Evolutionary conservation across 805 yeast genomes (phyloP), one percentile per base, ranked within the genome.

Genomic region (Saturnispora saitoi): DNA sequence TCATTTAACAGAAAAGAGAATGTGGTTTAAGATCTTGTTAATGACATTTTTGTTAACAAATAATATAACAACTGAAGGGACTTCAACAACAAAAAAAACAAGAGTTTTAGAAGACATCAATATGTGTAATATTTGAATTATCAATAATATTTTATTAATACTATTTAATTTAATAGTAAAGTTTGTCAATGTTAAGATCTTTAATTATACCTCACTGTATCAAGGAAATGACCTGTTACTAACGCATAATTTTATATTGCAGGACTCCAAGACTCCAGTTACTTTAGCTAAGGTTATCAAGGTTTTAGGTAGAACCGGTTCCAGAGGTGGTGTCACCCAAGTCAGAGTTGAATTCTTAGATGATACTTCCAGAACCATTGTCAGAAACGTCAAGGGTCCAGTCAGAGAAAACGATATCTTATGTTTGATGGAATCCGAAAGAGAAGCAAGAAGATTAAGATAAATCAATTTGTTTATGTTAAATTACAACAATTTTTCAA

Each of bases 271-370:
- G 76, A 81, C 87, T 75, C 96, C 96, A 72, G 97, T 91, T 70
- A 93, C 96, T 80, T 87, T 91, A 77, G 99, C 98, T 73, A 91
- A 91, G 83, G 99, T 91, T 72, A 88, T 88, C 78, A 93, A 91
- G 81, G 98, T 91, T 75, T 83, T 91, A 77, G 98, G 98, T 75
- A 91, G 99, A 80, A 91, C 99, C 84, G 99, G 99, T 74, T 91
- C 99, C 74, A 91, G 98, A 80, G 98, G 98, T 86, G 96, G 96
- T 81, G 96, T 87, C 76, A 87, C 95, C 77, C 96, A 87, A 77
- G 96, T 88, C 76, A 87, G 96, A 76, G 96, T 87, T 70, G 95
- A 87, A 77, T 88, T 87, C 83, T 78, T 87, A 72, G 96, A 88
- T 70, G 96, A 88, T 73, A 78, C 90, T 69, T 78, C 93, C 75